Conservation (phyloP, 2,329 filamentous ascomycete species). For the Talaromyces sp. region DNA sequence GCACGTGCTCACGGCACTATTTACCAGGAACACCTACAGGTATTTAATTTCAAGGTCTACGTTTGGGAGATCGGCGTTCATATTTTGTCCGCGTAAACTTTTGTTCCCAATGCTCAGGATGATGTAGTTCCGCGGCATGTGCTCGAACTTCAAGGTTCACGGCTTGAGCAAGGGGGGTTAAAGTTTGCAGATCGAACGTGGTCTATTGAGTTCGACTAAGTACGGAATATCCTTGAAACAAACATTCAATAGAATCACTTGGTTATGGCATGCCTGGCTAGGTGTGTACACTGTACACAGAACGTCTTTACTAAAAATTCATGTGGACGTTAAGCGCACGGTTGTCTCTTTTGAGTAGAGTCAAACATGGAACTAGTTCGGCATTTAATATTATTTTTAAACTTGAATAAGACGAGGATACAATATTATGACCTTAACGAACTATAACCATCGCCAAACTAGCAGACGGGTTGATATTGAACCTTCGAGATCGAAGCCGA, state of each 20-base stretch:
- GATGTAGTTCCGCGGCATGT: not conserved
- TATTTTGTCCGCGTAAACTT: not conserved
- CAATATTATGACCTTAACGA: not conserved
- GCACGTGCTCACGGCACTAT: not conserved
- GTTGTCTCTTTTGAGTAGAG: not conserved
- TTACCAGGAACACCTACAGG: not conserved
- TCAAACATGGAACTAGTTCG: not conserved
- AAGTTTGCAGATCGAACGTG: not conserved
- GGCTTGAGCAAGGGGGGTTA: not conserved
- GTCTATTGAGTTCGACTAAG: not conserved
- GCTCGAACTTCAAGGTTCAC: not conserved
- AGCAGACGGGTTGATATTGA: not conserved
- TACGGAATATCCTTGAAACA: not conserved
- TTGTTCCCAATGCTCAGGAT: not conserved
- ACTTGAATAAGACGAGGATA: not conserved
- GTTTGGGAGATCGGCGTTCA: conserved; percentile 1
- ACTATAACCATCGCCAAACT: not conserved
- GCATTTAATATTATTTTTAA: not conserved
- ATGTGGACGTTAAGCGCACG: not conserved
- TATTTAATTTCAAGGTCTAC: not conserved
- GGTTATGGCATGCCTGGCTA: too few relatives aligned
- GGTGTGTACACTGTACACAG: not conserved
- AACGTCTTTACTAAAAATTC: not conserved
- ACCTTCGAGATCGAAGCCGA: not conserved
- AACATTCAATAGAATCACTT: not conserved